Base-by-base conservation (phyloP, 176 grass and related monocot species). In the Ananas comosus region DNA sequence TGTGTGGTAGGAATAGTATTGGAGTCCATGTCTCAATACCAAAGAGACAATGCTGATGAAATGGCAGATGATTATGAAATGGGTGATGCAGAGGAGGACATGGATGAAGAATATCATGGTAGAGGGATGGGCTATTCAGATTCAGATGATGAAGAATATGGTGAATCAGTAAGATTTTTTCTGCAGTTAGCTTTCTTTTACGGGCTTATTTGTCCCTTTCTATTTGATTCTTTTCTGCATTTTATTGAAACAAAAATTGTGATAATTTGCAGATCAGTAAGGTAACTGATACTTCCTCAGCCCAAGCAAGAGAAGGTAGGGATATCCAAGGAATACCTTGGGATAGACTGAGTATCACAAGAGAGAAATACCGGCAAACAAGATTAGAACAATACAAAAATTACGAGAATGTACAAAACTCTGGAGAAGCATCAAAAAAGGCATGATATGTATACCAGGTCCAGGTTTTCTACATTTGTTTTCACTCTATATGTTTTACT, bases 251-350 rank as follows among this genome's bases (percentile, higher is more conserved):
- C 52, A 58, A 28, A 27, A 14, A 23, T 75, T 22, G 11, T 61
- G 11, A 29, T 70, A 1, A 14, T 56, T 5, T 82, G 76, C 53
- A 88, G 81, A 70, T 78, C 71, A 71, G 72, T 54, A 82, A 83
- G 65, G 14, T 17, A 10, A 77, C 81, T 12, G 83, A 89, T 52
- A 91, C 72, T 2, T 68, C 83, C 14, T 75, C 81, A 1, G 65
- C 64, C 48, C 80, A 96, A 72, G 83, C 80, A 70, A 85, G 80
- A 68, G 87, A 68, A 68, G 88, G 92, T 54, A 87, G 69, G 64
- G 92, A 96, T 72, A 92, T 96, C 18, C 88, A 96, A 70, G 92
- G 92, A 61, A 96, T 96, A 56, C 71, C 77, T 14, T 96, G 88
- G 88, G 71, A 91, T 25, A 82, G 24, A 54, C 1, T 80, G 63